Conservation (phyloP, 495 filamentous ascomycete genomes). For the Lepraria neglecta region DNA sequence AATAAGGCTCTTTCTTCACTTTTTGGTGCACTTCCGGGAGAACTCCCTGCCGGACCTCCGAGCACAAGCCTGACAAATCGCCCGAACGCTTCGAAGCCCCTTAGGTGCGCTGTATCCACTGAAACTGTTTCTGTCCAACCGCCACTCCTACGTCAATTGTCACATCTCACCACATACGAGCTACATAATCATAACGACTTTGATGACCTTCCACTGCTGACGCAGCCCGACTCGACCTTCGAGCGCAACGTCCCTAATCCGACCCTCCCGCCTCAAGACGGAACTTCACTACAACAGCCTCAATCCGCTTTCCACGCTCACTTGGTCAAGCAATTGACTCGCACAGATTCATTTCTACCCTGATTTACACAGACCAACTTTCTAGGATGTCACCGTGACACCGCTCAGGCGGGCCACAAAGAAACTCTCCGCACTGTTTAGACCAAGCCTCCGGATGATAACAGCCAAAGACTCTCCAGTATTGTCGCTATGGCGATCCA, state of each 20-base stretch:
- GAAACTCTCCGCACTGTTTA: neutral
- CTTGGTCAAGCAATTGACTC: neutral
- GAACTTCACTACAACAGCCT: neutral
- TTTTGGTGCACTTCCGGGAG: neutral
- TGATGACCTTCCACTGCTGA: neutral
- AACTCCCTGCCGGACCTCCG: conserved; percentile 2
- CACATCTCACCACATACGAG: neutral
- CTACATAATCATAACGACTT: neutral
- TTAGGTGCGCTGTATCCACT: neutral
- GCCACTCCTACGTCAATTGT: neutral
- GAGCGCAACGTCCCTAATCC: conserved; percentile 5
- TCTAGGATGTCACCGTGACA: neutral
- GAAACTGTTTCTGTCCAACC: neutral
- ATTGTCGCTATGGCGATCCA: conserved; percentile 37
- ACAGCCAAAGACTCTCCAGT: neutral
- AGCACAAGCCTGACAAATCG: conserved; percentile 3
- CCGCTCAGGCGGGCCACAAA: neutral
- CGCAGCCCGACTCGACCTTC: neutral
- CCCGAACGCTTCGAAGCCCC: conserved; percentile 6
- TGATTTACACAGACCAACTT: neutral
- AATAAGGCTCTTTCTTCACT: neutral
- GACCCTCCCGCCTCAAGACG: neutral
- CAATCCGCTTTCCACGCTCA: neutral
- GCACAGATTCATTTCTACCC: neutral
- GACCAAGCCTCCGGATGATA: conserved; percentile 12